Evolutionary conservation across 768 basidiomycete species (phyloP).

Genomic region (Boletus rufocinnamomeus): DNA sequence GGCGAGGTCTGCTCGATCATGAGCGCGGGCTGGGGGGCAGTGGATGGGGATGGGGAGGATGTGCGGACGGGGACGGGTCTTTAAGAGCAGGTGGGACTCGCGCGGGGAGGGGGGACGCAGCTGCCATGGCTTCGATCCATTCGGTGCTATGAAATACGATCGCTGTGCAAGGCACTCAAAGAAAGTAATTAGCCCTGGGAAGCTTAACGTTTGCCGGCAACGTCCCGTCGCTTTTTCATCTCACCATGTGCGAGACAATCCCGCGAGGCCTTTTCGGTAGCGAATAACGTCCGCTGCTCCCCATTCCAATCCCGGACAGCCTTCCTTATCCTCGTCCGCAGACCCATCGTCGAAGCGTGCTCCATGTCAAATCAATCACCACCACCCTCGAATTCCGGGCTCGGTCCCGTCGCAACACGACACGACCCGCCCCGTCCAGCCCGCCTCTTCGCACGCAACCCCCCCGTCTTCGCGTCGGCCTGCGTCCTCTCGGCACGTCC

Average conservation of each 20-base stretch:
- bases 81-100: slow-evolving; percentile 21
- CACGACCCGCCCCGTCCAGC: too few relatives aligned
- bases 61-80: slow-evolving; percentile 13
- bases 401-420: slow-evolving; percentile 13
- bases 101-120: slow-evolving; percentile 9
- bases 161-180: slow-evolving; percentile 38
- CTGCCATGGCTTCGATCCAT: background rate
- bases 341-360: slow-evolving; percentile 26
- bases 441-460: background rate
- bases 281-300: slow-evolving; percentile 34
- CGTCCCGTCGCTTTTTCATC: slow-evolving; percentile 30
- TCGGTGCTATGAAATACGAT: slow-evolving; percentile 34
- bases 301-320: background rate
- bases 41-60: slow-evolving; percentile 1
- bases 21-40: slow-evolving; percentile 16
- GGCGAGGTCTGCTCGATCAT: slow-evolving; percentile 61
- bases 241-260: slow-evolving; percentile 31
- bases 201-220: slow-evolving; percentile 38
- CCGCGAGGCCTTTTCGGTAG: slow-evolving; percentile 39
- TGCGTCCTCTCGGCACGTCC: background rate
- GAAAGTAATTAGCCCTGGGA: slow-evolving; percentile 37
- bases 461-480: background rate
- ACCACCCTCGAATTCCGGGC: background rate
- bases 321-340: slow-evolving; percentile 1
- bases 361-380: slow-evolving; percentile 12